Conservation (phyloP, 106 monocot species). For the Platanthera zijinensis region DNA sequence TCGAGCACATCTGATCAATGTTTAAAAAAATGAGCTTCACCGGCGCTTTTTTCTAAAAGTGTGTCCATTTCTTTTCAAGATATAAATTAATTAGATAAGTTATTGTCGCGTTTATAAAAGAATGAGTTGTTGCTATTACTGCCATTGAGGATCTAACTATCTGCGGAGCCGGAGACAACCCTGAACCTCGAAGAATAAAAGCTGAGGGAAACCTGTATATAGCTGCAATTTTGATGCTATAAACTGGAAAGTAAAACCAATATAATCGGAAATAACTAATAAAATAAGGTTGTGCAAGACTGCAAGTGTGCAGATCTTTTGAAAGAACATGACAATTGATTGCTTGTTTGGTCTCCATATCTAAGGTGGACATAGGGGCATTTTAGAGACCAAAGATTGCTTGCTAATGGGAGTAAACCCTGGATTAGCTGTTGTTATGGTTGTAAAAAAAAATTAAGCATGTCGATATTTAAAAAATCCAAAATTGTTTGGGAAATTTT, state of each 20-base stretch:
- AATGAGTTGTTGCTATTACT: slow-evolving; percentile 7
- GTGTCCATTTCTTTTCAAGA: no score
- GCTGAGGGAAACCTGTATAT: slow-evolving; percentile 64
- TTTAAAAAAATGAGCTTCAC: no score
- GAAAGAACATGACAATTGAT: slow-evolving; percentile 46
- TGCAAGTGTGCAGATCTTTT: background rate
- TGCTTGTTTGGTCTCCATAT: slow-evolving; percentile 25
- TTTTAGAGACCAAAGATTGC: no score
- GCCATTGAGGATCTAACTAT: slow-evolving; percentile 49
- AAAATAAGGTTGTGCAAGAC: background rate
- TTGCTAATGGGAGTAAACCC: no score
- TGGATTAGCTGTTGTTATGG: no score
- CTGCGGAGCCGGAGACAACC: slow-evolving; percentile 65
- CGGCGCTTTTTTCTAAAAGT: no score
- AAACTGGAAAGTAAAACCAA: background rate
- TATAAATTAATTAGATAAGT: no score
- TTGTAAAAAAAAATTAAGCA: no score
- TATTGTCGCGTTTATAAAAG: no score
- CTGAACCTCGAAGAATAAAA: slow-evolving; percentile 68
- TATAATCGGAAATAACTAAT: background rate
- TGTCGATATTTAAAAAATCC: no score
- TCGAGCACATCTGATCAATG: no score
- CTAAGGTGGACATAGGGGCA: slow-evolving; percentile 16
- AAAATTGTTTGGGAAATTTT: no score
- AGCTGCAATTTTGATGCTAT: background rate